Percentiles rank a stretch among this genome's conserved stretches.
Conservation (phyloP, 805 yeast genomes). For the Kregervanrija fluxuum region DNA sequence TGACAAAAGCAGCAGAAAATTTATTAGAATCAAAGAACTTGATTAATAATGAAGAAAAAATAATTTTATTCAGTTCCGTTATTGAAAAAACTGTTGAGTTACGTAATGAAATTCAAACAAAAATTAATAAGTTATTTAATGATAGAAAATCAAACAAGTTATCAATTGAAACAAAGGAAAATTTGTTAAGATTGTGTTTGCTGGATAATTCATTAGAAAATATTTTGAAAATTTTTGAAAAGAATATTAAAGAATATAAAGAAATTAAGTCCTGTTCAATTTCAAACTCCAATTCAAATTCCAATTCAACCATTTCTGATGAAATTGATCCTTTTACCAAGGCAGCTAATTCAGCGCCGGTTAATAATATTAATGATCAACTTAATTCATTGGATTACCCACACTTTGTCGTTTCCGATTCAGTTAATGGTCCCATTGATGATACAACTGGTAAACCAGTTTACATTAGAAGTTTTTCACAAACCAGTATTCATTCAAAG, state of each 20-base stretch:
- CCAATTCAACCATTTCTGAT: too few species aligned
- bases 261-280: too few species aligned
- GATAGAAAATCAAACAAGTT: slow-evolving; percentile 38
- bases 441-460: slow-evolving; percentile 67
- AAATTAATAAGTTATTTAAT: slow-evolving; percentile 43
- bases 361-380: slow-evolving; percentile 10
- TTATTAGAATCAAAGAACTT: slow-evolving; percentile 37
- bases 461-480: slow-evolving; percentile 54
- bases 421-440: slow-evolving; percentile 55
- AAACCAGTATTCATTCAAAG: slow-evolving; percentile 60
- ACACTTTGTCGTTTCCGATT: slow-evolving; percentile 66
- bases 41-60: slow-evolving; percentile 30
- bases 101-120: slow-evolving; percentile 43
- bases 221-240: slow-evolving; percentile 37
- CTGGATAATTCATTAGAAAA: slow-evolving; percentile 49
- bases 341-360: background rate
- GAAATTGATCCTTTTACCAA: too few species aligned
- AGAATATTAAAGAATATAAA: too few species aligned
- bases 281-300: too few species aligned
- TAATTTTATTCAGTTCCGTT: slow-evolving; percentile 41
- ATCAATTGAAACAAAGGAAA: slow-evolving; percentile 50
- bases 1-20: slow-evolving; percentile 68
- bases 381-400: slow-evolving; percentile 31
- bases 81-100: slow-evolving; percentile 44
- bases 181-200: slow-evolving; percentile 43